A percentile compares a stretch with the other conserved stretches of the same genome.
Conservation (phyloP, 257 asterid genomes). For the Plectranthus barbatus region DNA sequence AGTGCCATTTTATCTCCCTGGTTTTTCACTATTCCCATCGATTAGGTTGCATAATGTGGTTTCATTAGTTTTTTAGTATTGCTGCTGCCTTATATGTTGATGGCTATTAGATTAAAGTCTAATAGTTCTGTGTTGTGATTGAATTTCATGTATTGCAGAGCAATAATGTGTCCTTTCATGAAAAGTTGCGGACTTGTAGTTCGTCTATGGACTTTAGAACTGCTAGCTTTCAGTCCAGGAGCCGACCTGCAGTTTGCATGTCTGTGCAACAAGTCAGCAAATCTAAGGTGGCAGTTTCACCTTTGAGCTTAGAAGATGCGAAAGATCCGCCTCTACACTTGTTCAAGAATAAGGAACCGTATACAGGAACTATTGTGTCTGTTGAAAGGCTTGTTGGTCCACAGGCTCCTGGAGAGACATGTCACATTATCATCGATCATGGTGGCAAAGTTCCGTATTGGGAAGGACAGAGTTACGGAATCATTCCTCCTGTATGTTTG, state of each 20-base stretch:
- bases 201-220: constrained; percentile 27
- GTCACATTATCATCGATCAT: constrained; percentile 90
- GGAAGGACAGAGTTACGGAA: constrained; percentile 98
- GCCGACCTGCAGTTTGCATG: constrained; percentile 52
- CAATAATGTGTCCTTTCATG: constrained; percentile 34
- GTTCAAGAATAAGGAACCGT: constrained; percentile 77
- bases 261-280: constrained; percentile 83
- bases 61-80: neutral
- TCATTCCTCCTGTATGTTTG: constrained; percentile 78
- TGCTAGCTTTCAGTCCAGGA: constrained; percentile 24
- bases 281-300: constrained; percentile 61
- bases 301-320: constrained; percentile 69
- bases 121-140: constrained; percentile 1
- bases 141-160: constrained; percentile 35
- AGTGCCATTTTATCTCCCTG: neutral
- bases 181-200: constrained; percentile 33
- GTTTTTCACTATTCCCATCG: neutral
- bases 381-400: constrained; percentile 90
- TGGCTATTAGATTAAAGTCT: neutral
- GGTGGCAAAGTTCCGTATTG: constrained; percentile 89
- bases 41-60: neutral
- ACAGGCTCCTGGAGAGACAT: constrained; percentile 95
- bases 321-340: constrained; percentile 86
- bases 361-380: constrained; percentile 69
- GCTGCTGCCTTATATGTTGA: neutral